Evolutionary conservation across 1,284 basidiomycete genomes (phyloP).

Genomic region (Megacollybia platyphylla): DNA sequence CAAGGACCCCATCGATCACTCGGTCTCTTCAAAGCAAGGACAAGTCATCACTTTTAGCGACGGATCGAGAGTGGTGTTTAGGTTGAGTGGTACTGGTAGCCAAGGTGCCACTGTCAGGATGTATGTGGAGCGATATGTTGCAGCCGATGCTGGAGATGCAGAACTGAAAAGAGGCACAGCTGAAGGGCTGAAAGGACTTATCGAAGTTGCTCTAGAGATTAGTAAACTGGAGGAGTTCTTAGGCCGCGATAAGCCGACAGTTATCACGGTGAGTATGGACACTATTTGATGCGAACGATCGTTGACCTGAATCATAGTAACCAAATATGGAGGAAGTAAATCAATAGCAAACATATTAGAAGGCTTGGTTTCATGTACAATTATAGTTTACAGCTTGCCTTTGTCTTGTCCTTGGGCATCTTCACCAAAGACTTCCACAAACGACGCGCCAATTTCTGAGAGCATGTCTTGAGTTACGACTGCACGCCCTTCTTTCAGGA

Average conservation of each 20-base stretch:
- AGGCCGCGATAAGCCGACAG: constrained; percentile 83
- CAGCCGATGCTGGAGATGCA: constrained; percentile 50
- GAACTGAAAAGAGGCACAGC: constrained; percentile 75
- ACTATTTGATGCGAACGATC: background rate
- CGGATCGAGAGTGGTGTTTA: constrained; percentile 90
- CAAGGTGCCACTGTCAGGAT: constrained; percentile 90
- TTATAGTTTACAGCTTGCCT: constrained; percentile 17
- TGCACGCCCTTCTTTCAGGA: constrained; percentile 62
- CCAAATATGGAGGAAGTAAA: background rate
- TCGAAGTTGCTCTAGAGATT: constrained; percentile 83
- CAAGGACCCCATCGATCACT: constrained; percentile 94
- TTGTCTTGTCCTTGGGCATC: constrained; percentile 26
- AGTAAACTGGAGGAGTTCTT: constrained; percentile 82
- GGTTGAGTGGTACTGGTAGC: constrained; percentile 90
- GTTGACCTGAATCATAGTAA: background rate
- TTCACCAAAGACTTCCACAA: constrained; percentile 60
- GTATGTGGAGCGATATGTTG: constrained; percentile 88
- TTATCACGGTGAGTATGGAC: constrained; percentile 70
- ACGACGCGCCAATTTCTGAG: constrained; percentile 61
- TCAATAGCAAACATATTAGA: background rate
- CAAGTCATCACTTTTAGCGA: constrained; percentile 88
- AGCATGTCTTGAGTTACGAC: constrained; percentile 89
- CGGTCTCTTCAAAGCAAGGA: constrained; percentile 91
- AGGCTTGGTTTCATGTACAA: background rate
- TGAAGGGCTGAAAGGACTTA: constrained; percentile 87